Conservation (phyloP, 2,329 filamentous ascomycete species). For the Epichloe festucae region DNA sequence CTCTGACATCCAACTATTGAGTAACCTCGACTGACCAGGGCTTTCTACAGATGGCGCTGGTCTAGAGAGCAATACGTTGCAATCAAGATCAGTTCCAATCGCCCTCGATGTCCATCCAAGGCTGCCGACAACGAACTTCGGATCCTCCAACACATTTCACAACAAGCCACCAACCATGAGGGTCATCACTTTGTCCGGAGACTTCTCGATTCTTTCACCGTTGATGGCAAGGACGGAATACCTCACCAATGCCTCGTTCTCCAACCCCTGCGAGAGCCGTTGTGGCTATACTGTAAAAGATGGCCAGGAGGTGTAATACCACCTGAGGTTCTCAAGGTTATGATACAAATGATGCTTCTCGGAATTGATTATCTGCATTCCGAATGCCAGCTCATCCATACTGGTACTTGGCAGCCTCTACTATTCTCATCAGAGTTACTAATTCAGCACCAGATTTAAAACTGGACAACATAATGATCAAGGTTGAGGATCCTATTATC, state of each 20-base stretch:
- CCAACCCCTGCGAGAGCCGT: constrained; percentile 12
- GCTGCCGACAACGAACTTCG: constrained; percentile 1
- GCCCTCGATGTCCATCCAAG: neutral
- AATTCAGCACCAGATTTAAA: constrained; percentile 8
- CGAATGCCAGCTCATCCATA: constrained; percentile 11
- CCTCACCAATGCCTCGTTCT: constrained; percentile 1
- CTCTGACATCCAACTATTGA: neutral
- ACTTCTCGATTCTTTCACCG: constrained; percentile 7
- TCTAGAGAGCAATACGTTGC: constrained; percentile 11
- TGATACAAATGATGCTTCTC: constrained; percentile 11
- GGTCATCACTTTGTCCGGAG: constrained; percentile 12
- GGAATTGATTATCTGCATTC: constrained; percentile 14
- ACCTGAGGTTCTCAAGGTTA: constrained; percentile 9
- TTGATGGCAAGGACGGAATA: constrained; percentile 2
- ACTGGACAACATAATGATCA: constrained; percentile 12
- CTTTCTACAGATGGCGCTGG: constrained; percentile 11
- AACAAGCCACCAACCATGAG: constrained; percentile 5
- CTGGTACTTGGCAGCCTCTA: constrained; percentile 4
- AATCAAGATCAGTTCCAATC: constrained; percentile 10
- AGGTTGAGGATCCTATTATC: constrained; percentile 8
- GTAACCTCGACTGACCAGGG: neutral
- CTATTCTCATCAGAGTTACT: neutral
- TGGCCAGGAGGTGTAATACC: constrained; percentile 11
- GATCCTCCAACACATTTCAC: constrained; percentile 8
- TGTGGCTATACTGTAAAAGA: constrained; percentile 12